Conservation (phyloP, 2,329 filamentous ascomycete species). For the Tolypocladium nubicola region DNA sequence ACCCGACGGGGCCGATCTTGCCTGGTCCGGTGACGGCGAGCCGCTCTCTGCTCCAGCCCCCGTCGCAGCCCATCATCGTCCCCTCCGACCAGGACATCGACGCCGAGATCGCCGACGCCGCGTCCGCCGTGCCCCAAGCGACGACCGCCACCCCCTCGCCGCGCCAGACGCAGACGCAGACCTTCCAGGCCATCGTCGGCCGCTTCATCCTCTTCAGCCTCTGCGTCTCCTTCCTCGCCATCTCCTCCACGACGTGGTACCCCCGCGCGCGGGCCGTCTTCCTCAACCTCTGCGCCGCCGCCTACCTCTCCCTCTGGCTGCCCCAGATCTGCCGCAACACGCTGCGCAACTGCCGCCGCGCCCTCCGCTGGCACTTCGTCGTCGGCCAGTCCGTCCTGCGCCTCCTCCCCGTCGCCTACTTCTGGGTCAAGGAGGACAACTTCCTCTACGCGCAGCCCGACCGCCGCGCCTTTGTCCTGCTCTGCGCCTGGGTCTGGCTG, state of each 20-base stretch:
- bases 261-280: constrained; percentile 42
- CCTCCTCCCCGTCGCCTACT: constrained; percentile 72
- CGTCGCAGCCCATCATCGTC: constrained; percentile 37
- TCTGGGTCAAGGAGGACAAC: constrained; percentile 69
- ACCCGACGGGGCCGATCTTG: constrained; percentile 19
- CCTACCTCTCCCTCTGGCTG: constrained; percentile 83
- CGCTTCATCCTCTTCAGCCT: constrained; percentile 46
- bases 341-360: constrained; percentile 82
- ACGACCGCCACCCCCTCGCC: constrained; percentile 11
- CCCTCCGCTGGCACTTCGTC: constrained; percentile 86
- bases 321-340: constrained; percentile 89
- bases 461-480: constrained; percentile 47
- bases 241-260: constrained; percentile 52
- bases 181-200: constrained; percentile 46
- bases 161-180: constrained; percentile 15
- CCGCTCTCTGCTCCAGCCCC: constrained; percentile 5
- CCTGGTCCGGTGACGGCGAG: constrained; percentile 29
- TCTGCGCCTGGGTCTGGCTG: constrained; percentile 71
- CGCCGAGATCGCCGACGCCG: constrained; percentile 43
- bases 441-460: constrained; percentile 70
- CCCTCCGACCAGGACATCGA: constrained; percentile 55
- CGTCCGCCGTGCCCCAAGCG: constrained; percentile 22
- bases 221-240: constrained; percentile 44
- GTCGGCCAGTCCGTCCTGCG: constrained; percentile 72
- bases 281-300: constrained; percentile 53